These are phyloP conservation scores for Carallia pectinifolia DNA, from an alignment of 345 rosid genomes.

Conservation along the genomic window DNA sequence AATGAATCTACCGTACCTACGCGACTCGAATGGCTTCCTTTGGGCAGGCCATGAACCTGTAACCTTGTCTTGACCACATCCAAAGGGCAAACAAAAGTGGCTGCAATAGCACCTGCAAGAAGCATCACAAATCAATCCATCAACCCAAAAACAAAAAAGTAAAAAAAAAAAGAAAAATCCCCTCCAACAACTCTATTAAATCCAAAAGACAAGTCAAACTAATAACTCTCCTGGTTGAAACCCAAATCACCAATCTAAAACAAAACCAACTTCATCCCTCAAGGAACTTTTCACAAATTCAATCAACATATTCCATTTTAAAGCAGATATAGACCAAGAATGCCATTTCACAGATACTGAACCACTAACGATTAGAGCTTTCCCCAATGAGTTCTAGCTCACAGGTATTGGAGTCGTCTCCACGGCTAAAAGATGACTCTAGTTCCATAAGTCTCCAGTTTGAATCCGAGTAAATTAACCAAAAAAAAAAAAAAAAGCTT, in stretches of 20 bases:
- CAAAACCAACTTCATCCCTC: not conserved
- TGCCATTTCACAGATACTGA: not conserved
- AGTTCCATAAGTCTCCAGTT: too few relatives aligned
- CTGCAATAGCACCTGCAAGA: slow-evolving; percentile 79
- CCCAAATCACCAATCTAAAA: not conserved
- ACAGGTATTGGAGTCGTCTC: too few relatives aligned
- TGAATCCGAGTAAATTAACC: too few relatives aligned
- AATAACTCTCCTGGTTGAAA: not conserved
- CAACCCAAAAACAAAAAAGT: not conserved
- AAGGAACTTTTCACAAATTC: not conserved
- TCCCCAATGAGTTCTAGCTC: too few relatives aligned
- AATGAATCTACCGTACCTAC: slow-evolving; percentile 44
- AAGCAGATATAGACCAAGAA: slow-evolving; percentile 7
- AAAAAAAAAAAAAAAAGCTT: too few relatives aligned
- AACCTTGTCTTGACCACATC: slow-evolving; percentile 97
- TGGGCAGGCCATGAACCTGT: slow-evolving; percentile 86
- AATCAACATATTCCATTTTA: not conserved
- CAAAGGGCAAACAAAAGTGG: slow-evolving; percentile 89
- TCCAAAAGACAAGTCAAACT: not conserved
- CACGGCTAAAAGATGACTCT: too few relatives aligned
- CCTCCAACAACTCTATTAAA: not conserved
- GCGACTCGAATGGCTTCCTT: slow-evolving; percentile 44
- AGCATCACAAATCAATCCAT: slow-evolving; percentile 7
- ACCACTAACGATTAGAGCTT: not conserved
- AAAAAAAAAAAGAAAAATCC: not conserved